Evolutionary conservation across 129 eudicot species (phyloP).

Genomic region (Flaveria sonorensis): DNA sequence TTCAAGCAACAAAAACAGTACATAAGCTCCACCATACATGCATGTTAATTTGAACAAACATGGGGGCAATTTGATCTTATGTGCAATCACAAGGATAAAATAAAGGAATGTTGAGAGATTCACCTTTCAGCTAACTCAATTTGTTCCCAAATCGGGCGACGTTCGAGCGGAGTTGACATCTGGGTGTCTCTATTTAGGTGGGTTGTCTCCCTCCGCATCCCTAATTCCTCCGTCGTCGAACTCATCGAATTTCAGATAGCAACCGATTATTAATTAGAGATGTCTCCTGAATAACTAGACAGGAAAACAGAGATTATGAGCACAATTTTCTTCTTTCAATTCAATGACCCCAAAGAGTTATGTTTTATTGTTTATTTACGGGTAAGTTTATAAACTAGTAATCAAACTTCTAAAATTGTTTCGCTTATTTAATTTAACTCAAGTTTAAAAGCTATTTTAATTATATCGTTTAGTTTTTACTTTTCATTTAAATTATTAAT

Average conservation of each 20-base stretch:
- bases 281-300: no score
- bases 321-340: no score
- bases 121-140: slow-evolving; percentile 44
- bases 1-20: not conserved
- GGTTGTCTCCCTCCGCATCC: not conserved
- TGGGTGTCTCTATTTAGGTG: slow-evolving; percentile 1
- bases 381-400: no score
- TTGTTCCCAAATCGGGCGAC: slow-evolving; percentile 28
- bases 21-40: not conserved
- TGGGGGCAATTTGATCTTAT: not conserved
- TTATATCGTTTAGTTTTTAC: no score
- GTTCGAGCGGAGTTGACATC: slow-evolving; percentile 10
- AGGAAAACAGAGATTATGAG: no score
- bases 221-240: not conserved
- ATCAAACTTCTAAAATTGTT: no score
- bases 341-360: no score
- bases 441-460: no score
- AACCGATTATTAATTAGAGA: no score
- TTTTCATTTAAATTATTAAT: no score
- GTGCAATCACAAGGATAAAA: not conserved
- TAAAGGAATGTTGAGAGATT: not conserved
- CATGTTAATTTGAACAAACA: not conserved
- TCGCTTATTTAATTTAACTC: no score
- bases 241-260: not conserved
- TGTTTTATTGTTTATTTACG: no score